phyloP scores from a whole-genome alignment of 495 filamentous ascomycete species.

The Podospora pseudoanserina region DNA sequence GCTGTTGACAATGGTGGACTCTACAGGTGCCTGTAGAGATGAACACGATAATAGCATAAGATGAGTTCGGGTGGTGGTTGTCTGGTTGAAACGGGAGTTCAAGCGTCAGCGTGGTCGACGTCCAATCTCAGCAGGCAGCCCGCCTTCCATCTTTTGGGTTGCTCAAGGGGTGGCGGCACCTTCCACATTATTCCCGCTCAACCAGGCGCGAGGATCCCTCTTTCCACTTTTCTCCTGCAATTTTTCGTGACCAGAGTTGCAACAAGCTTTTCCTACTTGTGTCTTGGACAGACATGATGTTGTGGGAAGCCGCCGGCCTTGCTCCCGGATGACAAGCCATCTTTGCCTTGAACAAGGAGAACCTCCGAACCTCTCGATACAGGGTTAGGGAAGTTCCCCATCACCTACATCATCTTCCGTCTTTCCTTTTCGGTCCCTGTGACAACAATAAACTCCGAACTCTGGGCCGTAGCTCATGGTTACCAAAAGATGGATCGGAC shows the following conservation, averaged over 20 bases:
- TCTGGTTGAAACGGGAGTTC: not conserved
- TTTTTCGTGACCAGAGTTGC: not conserved
- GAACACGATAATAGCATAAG: not conserved
- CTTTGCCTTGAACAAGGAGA: not conserved
- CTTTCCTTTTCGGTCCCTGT: not conserved
- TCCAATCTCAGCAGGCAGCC: not conserved
- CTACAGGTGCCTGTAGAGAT: not conserved
- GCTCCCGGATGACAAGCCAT: not conserved
- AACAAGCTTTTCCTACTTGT: not conserved
- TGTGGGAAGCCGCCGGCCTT: not conserved
- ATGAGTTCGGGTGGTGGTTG: not conserved
- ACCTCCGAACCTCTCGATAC: not conserved
- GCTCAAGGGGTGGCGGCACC: not conserved
- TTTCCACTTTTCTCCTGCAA: not conserved
- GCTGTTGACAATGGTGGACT: not conserved
- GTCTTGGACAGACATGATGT: not conserved
- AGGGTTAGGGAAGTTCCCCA: not conserved
- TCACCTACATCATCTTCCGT: not conserved
- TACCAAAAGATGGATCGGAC: not conserved
- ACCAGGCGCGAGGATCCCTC: not conserved
- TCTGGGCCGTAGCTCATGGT: not conserved
- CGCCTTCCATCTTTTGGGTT: not conserved
- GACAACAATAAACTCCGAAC: not conserved
- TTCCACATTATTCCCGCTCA: not conserved
- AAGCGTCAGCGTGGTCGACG: not conserved